phyloP scores from a whole-genome alignment of 306 rosid species.

The Hippophae rhamnoides region DNA sequence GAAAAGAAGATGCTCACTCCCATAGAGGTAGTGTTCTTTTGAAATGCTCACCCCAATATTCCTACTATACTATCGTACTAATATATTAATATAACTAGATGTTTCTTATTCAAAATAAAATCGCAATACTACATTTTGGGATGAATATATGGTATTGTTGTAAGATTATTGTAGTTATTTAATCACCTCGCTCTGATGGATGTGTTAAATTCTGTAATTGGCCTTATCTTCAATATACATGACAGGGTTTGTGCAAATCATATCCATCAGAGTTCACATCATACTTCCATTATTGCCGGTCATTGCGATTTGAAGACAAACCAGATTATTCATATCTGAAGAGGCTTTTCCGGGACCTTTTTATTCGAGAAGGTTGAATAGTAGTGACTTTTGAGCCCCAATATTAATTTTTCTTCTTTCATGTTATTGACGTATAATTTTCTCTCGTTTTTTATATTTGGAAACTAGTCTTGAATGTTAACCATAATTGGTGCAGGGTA shows the following conservation, averaged over 20 bases:
- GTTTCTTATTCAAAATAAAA: too few relatives aligned
- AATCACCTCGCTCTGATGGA: not conserved
- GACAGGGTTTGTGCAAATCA: slow-evolving; percentile 78
- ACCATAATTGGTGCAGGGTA: slow-evolving; percentile 49
- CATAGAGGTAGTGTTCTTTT: slow-evolving; percentile 58
- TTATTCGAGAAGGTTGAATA: slow-evolving; percentile 83
- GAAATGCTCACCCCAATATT: slow-evolving; percentile 4
- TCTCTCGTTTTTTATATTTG: slow-evolving; percentile 3
- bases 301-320: slow-evolving; percentile 91
- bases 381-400: slow-evolving; percentile 1
- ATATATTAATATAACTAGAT: too few relatives aligned
- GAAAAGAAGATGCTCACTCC: slow-evolving; percentile 97
- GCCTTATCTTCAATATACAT: not conserved
- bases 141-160: not conserved
- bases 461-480: slow-evolving; percentile 8
- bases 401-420: not conserved
- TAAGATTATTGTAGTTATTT: not conserved
- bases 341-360: slow-evolving; percentile 90
- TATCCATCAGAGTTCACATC: slow-evolving; percentile 83
- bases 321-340: slow-evolving; percentile 94
- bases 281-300: slow-evolving; percentile 84
- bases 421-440: not conserved
- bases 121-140: not conserved
- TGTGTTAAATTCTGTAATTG: not conserved
- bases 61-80: not conserved